These are phyloP conservation scores for Macrophomina phaseolina DNA, from an alignment of 2,329 filamentous ascomycete species.

Conservation along the genomic window DNA sequence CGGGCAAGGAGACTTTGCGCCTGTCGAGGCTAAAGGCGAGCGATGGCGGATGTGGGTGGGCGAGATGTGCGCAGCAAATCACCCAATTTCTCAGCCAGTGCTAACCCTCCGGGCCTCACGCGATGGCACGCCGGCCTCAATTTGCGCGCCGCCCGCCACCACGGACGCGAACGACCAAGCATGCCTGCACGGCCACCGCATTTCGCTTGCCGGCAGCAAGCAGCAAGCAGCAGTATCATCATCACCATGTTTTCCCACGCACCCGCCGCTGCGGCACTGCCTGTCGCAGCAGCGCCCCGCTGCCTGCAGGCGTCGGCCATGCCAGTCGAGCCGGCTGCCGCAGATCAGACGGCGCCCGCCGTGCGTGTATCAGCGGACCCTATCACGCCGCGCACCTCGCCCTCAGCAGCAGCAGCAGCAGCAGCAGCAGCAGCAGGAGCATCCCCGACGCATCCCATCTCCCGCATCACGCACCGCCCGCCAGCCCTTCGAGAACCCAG, in stretches of 20 bases:
- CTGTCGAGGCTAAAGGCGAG: conserved; percentile 25
- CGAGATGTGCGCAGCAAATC: conserved; percentile 25
- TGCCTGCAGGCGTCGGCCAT: conserved; percentile 1
- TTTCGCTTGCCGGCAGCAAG: not conserved
- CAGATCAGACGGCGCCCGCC: conserved; percentile 25
- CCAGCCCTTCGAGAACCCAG: conserved; percentile 45
- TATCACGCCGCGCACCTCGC: conserved; percentile 31
- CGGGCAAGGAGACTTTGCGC: conserved; percentile 23
- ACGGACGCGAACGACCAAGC: not conserved
- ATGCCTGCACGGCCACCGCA: not conserved
- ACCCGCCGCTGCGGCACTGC: conserved; percentile 19
- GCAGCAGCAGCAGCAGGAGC: conserved; percentile 26
- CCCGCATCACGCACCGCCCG: too few species aligned
- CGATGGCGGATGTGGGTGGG: conserved; percentile 24
- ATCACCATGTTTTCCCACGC: not conserved
- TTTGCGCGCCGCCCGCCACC: conserved; percentile 19
- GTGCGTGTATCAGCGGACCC: conserved; percentile 24
- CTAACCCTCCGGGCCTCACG: conserved; percentile 24
- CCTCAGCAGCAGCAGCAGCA: conserved; percentile 27
- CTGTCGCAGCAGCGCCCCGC: conserved; percentile 17
- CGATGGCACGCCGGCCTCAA: conserved; percentile 25
- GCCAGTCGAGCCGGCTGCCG: conserved; percentile 23
- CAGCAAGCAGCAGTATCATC: not conserved
- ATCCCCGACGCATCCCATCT: too few species aligned
- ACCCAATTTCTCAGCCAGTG: conserved; percentile 24